Evolutionary conservation across 345 rosid species (phyloP).

Genomic region (Brassica carinata): DNA sequence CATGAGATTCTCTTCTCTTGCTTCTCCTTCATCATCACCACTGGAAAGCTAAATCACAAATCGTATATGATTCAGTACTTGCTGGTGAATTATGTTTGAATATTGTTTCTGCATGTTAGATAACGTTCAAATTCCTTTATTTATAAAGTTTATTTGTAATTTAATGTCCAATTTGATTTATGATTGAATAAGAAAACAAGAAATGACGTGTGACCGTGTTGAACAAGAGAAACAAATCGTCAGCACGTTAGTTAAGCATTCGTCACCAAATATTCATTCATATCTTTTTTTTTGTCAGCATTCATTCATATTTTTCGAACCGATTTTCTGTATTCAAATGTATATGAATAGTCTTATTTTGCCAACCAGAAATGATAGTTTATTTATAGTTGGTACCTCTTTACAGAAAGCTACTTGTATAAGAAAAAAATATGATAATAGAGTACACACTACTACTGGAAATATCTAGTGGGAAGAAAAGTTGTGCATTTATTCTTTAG

Average conservation of each 20-base stretch:
- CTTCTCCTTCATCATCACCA: slow-evolving; percentile 7
- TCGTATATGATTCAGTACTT: background rate
- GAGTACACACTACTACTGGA: background rate
- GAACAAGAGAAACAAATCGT: slow-evolving; percentile 17
- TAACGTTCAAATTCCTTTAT: slow-evolving; percentile 8
- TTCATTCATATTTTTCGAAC: slow-evolving; percentile 26
- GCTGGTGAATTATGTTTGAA: background rate
- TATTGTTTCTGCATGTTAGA: background rate
- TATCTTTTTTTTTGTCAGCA: slow-evolving; percentile 2
- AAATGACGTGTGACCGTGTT: slow-evolving; percentile 17
- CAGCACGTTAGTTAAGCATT: slow-evolving; percentile 23
- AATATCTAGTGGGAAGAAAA: slow-evolving; percentile 1
- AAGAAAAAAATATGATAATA: background rate
- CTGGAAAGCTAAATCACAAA: background rate
- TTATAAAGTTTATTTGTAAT: background rate
- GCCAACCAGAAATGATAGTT: too few species aligned
- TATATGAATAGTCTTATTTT: too few species aligned
- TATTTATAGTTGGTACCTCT: too few species aligned
- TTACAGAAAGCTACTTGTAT: background rate
- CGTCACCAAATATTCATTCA: slow-evolving; percentile 31
- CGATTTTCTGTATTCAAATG: background rate
- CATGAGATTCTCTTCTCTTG: background rate
- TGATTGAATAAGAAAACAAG: background rate
- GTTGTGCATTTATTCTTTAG: background rate
- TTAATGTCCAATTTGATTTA: background rate